Percentiles rank a stretch among this genome's conserved stretches.
These are phyloP conservation scores for Obelidium mucronatum DNA, from an alignment of 192 early-diverging fungal species.

Conservation along the genomic window DNA sequence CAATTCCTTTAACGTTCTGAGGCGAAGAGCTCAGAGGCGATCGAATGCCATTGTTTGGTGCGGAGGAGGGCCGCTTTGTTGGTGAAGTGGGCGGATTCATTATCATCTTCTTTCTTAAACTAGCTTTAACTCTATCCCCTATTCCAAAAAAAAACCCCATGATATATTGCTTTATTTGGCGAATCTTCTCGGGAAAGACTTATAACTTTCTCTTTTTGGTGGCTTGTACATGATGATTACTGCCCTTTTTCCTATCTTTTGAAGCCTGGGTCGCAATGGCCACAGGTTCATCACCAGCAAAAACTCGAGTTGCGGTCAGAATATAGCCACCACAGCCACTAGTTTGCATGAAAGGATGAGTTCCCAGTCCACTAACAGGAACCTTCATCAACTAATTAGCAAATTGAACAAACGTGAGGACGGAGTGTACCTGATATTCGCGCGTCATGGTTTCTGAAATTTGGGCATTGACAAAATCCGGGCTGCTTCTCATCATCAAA, in stretches of 20 bases:
- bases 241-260: neutral
- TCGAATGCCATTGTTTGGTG: neutral
- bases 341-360: constrained; percentile 60
- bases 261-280: neutral
- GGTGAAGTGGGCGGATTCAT: too few species aligned
- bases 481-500: constrained; percentile 67
- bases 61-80: neutral
- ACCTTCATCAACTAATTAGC: constrained; percentile 27
- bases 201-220: constrained; percentile 21
- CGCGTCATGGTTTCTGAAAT: constrained; percentile 92
- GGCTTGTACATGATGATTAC: neutral
- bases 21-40: neutral
- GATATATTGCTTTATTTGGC: too few species aligned
- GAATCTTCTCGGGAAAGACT: too few species aligned
- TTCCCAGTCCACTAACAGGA: constrained; percentile 48
- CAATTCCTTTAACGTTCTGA: neutral
- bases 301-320: constrained; percentile 33
- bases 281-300: constrained; percentile 3
- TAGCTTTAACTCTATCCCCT: too few species aligned
- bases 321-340: constrained; percentile 55
- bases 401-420: neutral
- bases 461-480: constrained; percentile 80
- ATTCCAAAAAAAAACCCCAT: too few species aligned
- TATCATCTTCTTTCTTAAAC: too few species aligned
- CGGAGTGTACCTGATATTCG: constrained; percentile 62